Conservation (phyloP, 495 filamentous ascomycete genomes). For the Penicillium cinerascens region DNA sequence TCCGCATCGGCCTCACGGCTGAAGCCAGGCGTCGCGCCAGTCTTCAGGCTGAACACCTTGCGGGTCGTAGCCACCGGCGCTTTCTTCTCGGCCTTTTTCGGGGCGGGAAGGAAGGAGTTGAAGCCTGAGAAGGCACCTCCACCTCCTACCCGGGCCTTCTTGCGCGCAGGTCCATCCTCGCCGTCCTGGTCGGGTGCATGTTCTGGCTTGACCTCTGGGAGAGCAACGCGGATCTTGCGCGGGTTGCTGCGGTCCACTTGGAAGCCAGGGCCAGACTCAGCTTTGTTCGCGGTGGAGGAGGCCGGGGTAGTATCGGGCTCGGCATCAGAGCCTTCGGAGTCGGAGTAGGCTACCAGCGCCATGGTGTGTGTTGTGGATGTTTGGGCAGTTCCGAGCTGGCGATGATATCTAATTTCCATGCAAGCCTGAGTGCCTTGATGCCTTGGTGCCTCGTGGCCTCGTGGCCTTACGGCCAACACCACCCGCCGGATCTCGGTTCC, state of each 20-base stretch:
- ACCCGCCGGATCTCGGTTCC: neutral
- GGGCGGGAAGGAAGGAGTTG: slow-evolving; percentile 82
- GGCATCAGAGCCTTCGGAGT: slow-evolving; percentile 75
- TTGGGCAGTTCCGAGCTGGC: neutral
- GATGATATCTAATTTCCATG: neutral
- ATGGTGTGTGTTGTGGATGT: slow-evolving; percentile 38
- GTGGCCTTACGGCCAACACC: no score
- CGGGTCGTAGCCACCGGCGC: slow-evolving; percentile 26
- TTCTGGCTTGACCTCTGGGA: slow-evolving; percentile 53
- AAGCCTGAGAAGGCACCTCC: slow-evolving; percentile 68
- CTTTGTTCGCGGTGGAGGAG: slow-evolving; percentile 38
- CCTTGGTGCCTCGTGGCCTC: neutral
- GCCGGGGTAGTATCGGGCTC: slow-evolving; percentile 36
- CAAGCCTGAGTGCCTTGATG: neutral
- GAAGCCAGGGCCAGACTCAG: slow-evolving; percentile 57
- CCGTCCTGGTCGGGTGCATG: slow-evolving; percentile 33
- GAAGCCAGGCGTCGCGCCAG: slow-evolving; percentile 74
- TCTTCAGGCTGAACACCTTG: slow-evolving; percentile 67
- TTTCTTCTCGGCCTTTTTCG: slow-evolving; percentile 54
- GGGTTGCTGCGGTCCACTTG: slow-evolving; percentile 70
- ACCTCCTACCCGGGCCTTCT: slow-evolving; percentile 57
- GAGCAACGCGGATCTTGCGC: slow-evolving; percentile 75
- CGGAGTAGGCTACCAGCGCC: slow-evolving; percentile 79
- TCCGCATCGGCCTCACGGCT: slow-evolving; percentile 54
- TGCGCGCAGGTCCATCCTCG: slow-evolving; percentile 63